phyloP scores from a whole-genome alignment of 2,329 filamentous ascomycete species.

The Colletotrichum gigasporum region DNA sequence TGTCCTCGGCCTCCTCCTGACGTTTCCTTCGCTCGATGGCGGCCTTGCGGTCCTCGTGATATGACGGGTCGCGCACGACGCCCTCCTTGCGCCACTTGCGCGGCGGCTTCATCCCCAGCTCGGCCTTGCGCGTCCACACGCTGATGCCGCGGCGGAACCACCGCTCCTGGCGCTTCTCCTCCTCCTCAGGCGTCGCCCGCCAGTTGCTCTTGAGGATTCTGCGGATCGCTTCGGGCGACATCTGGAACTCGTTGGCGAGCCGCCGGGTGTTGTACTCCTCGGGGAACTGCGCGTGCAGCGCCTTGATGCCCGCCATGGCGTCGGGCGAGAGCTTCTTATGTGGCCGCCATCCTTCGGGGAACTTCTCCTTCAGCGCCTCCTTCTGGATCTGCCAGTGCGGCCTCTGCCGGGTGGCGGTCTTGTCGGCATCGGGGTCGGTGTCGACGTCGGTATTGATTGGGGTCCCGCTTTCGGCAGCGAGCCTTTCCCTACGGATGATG shows the following conservation, averaged over 20 bases:
- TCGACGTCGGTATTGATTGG: too few species aligned
- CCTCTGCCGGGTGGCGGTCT: slow-evolving; percentile 38
- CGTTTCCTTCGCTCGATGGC: slow-evolving; percentile 38
- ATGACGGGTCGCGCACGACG: slow-evolving; percentile 54
- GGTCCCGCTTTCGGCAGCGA: too few species aligned
- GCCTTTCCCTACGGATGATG: too few species aligned
- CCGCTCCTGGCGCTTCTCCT: slow-evolving; percentile 64
- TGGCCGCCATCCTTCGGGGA: slow-evolving; percentile 83
- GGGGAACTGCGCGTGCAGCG: slow-evolving; percentile 81
- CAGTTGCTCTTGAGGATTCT: slow-evolving; percentile 87
- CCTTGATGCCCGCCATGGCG: slow-evolving; percentile 87
- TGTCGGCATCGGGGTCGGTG: slow-evolving; percentile 36
- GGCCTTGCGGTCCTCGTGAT: slow-evolving; percentile 46
- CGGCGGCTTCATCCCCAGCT: slow-evolving; percentile 69
- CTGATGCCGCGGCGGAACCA: slow-evolving; percentile 70
- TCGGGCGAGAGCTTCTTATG: slow-evolving; percentile 90
- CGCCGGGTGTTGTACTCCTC: slow-evolving; percentile 78
- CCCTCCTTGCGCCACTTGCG: slow-evolving; percentile 67
- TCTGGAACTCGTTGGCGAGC: slow-evolving; percentile 81
- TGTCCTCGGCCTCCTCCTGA: slow-evolving; percentile 41
- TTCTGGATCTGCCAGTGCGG: slow-evolving; percentile 82
- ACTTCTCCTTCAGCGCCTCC: slow-evolving; percentile 77
- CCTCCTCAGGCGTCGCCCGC: slow-evolving; percentile 66
- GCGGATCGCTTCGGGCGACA: slow-evolving; percentile 88
- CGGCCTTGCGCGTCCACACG: slow-evolving; percentile 69